phyloP scores from a whole-genome alignment of 257 asterid genomes.

The Solanum gandarillasii region DNA sequence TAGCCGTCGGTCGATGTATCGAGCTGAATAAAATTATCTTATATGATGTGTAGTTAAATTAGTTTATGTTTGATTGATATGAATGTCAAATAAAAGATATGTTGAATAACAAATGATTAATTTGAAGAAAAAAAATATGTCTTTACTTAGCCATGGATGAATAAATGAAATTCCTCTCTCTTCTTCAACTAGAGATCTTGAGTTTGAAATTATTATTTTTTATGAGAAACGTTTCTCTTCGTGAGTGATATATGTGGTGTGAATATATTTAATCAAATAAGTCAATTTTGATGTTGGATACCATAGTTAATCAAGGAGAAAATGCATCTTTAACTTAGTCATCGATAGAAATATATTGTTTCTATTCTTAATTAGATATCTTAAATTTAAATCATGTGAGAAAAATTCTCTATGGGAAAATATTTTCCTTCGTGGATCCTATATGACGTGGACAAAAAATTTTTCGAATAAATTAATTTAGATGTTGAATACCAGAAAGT shows the following conservation, averaged over 20 bases:
- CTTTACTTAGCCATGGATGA: background rate
- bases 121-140: too few species aligned
- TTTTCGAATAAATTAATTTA: background rate
- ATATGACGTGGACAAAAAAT: rapidly evolving
- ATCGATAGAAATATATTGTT: too few species aligned
- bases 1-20: background rate
- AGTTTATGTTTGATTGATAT: background rate
- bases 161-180: background rate
- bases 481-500: rapidly evolving
- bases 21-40: background rate
- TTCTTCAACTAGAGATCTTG: background rate
- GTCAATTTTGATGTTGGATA: background rate
- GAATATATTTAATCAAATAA: background rate
- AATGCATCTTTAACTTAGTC: background rate
- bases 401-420: background rate
- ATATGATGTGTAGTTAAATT: background rate
- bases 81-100: too few species aligned
- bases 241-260: background rate
- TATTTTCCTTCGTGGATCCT: background rate
- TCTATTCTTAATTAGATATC: too few species aligned
- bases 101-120: too few species aligned
- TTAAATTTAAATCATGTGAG: too few species aligned
- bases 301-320: background rate
- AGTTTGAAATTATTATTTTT: background rate
- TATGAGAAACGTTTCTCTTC: background rate